phyloP scores from a whole-genome alignment of 805 yeast genomes.

The Cyberlindnera xishuangbannaensis region DNA sequence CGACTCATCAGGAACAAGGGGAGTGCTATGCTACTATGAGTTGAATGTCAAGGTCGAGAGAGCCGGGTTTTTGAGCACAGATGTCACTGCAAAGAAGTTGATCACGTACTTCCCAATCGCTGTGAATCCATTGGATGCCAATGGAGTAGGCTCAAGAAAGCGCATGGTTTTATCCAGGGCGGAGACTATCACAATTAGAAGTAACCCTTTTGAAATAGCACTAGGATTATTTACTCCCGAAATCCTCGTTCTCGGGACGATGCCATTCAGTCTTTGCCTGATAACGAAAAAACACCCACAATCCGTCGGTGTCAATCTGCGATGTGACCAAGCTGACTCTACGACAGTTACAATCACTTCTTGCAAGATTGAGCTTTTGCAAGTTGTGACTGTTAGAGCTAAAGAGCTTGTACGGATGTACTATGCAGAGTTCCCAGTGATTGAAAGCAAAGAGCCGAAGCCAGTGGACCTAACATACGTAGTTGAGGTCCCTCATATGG shows the following conservation, averaged over 20 bases:
- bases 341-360: background rate
- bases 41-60: background rate
- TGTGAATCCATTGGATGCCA: background rate
- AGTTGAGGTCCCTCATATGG: constrained; percentile 1
- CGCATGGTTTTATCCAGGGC: background rate
- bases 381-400: background rate
- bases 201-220: background rate
- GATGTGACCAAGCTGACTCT: background rate
- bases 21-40: constrained; percentile 4
- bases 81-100: constrained; percentile 1
- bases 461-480: constrained; percentile 1
- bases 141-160: background rate
- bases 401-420: constrained; percentile 1
- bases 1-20: constrained; percentile 1
- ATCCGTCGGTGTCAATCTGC: no score
- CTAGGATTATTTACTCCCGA: constrained; percentile 2
- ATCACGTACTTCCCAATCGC: constrained; percentile 1
- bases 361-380: background rate
- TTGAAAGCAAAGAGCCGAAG: background rate
- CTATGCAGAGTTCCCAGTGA: background rate
- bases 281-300: constrained; percentile 1
- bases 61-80: constrained; percentile 1
- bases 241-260: constrained; percentile 1
- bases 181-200: background rate
- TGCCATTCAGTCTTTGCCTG: constrained; percentile 3